phyloP scores from a whole-genome alignment of 352 stramenopile genomes.

The Pythium guiyangense region DNA sequence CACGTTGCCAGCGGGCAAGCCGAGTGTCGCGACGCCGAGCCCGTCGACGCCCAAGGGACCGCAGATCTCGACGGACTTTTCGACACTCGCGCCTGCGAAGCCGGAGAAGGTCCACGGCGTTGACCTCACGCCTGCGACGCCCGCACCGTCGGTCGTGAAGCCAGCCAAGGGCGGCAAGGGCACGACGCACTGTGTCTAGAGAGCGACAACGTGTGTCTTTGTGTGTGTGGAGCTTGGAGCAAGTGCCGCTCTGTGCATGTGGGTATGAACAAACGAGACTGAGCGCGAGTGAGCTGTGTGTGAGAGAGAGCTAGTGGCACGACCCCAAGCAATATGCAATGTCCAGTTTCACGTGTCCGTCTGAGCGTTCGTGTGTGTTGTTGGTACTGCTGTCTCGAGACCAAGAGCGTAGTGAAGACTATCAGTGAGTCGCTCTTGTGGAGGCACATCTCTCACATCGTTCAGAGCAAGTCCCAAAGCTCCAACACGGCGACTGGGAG shows the following conservation, averaged over 20 bases:
- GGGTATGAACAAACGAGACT: background rate
- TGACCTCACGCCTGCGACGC: constrained; percentile 7
- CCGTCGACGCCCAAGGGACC: constrained; percentile 10
- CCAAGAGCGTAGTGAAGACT: no score
- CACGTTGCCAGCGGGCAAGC: background rate
- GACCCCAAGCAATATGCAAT: no score
- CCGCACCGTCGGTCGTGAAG: constrained; percentile 11
- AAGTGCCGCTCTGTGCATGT: background rate
- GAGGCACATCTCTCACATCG: no score
- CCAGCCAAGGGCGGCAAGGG: background rate
- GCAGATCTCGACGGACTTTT: constrained; percentile 11
- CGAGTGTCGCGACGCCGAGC: constrained; percentile 6
- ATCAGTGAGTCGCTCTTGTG: no score
- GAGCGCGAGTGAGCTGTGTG: background rate
- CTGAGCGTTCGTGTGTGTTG: no score
- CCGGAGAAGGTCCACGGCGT: constrained; percentile 16
- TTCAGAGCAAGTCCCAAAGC: no score
- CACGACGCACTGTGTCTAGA: constrained; percentile 10
- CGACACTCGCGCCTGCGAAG: constrained; percentile 5
- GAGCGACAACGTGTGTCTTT: background rate
- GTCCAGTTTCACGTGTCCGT: no score
- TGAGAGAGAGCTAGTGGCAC: no score
- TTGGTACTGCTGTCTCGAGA: no score
- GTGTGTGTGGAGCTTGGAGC: background rate
- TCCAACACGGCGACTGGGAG: background rate